Evolutionary conservation across 495 filamentous ascomycete species (phyloP), one percentile per base, ranked within the genome.

Genomic region (Amorphotheca resinae): DNA sequence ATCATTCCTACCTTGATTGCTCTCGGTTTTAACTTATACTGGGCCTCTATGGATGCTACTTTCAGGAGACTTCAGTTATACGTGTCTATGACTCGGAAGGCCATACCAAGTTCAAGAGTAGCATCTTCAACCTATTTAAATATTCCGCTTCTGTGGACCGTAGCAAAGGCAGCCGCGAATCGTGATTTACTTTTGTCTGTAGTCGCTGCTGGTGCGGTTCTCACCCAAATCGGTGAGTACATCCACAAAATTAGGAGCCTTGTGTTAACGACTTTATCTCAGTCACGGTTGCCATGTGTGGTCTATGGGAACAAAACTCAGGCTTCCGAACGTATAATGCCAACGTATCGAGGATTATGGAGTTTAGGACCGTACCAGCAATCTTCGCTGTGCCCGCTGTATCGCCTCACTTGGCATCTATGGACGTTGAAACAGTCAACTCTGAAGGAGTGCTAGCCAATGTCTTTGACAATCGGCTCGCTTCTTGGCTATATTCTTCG

Each of bases 201-300:
- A 2, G 33, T 66, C 8, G 57, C 56, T 4, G 43, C 52, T 3
- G 60, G 63, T 2, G 38, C 45, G 0, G 46, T 59, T 23, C 44
- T 64, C 3, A 46, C 56, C 2, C 53, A 62, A 33, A 38, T 63
- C 20, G 62, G 62, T 64, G 52, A 44, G 64, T 59, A 44, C 9
- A 1, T 22, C 15, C 17, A n/a, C 6, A 20, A 33, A 3, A 36
- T 16, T 8, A 26, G 3, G 32, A 15, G 11, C 9, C 15, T 18
- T 21, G 21, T 41, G 17, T 9, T 49, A 1, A 4, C 11, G 22
- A 37, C 16, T 37, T 12, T 21, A 11, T 26, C 44, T 1, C 28
- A 66, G 62, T 56, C 22, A 66, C 60, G 4, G 59, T 61, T 16
- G 38, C 57, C 1, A 66, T 66, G 60, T 64, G 62, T 4, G 61